phyloP scores from a whole-genome alignment of 495 filamentous ascomycete species.

The Peziza echinospora region DNA sequence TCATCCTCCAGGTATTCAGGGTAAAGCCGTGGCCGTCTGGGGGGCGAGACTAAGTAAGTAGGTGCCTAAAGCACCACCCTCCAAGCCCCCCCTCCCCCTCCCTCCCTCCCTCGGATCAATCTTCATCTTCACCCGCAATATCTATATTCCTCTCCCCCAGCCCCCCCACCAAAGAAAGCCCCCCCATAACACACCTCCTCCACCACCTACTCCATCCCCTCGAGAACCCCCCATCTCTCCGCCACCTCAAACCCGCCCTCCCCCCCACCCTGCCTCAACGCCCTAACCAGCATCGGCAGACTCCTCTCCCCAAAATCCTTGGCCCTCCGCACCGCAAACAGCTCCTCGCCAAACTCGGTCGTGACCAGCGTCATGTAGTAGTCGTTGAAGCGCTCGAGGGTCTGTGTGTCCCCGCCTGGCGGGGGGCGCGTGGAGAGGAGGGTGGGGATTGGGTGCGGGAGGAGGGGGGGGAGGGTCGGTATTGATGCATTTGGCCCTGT shows the following conservation, averaged over 20 bases:
- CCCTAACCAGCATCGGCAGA: slow-evolving; percentile 37
- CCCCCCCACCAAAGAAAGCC: background rate
- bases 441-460: slow-evolving; percentile 6
- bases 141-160: background rate
- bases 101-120: background rate
- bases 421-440: no score
- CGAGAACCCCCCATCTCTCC: slow-evolving; percentile 13
- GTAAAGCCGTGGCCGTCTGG: no score
- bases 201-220: background rate
- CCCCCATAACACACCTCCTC: background rate
- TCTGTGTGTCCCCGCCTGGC: slow-evolving; percentile 23
- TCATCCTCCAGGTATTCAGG: no score
- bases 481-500: background rate
- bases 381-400: slow-evolving; percentile 30
- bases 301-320: slow-evolving; percentile 44
- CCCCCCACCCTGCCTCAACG: slow-evolving; percentile 37
- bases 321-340: slow-evolving; percentile 41
- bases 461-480: slow-evolving; percentile 10
- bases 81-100: background rate
- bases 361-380: slow-evolving; percentile 45
- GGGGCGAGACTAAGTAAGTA: background rate
- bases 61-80: background rate
- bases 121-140: background rate
- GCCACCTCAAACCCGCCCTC: slow-evolving; percentile 15
- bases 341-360: slow-evolving; percentile 46